phyloP scores from a whole-genome alignment of 208 protist species.

The Phytomonas serpens region DNA sequence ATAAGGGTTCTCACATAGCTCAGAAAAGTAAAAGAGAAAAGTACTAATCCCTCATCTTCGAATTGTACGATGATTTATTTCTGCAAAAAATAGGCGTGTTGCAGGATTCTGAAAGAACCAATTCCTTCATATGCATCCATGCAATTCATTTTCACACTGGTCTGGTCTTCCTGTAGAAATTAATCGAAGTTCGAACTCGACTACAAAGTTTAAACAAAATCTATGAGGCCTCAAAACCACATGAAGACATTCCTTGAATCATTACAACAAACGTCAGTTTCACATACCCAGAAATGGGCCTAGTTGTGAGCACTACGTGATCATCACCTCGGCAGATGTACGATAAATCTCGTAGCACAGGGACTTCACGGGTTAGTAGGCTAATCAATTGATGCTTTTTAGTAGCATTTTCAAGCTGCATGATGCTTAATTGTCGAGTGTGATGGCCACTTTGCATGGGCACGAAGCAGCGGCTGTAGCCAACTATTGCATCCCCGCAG shows the following conservation, averaged over 20 bases:
- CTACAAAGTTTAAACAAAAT: background rate
- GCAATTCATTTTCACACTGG: background rate
- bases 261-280: slow-evolving; percentile 60
- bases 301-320: slow-evolving; percentile 55
- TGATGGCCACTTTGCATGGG: slow-evolving; percentile 61
- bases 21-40: background rate
- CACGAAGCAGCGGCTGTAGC: slow-evolving; percentile 77
- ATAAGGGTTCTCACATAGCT: background rate
- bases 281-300: slow-evolving; percentile 50
- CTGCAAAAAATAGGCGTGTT: background rate
- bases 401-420: slow-evolving; percentile 69
- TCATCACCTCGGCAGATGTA: slow-evolving; percentile 79
- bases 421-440: slow-evolving; percentile 42
- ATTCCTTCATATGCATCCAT: background rate
- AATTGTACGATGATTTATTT: background rate
- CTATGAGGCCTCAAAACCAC: slow-evolving; percentile 41
- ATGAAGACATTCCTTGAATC: slow-evolving; percentile 61
- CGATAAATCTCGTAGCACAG: slow-evolving; percentile 65
- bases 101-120: background rate
- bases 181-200: background rate
- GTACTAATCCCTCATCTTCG: background rate
- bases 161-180: background rate
- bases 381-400: slow-evolving; percentile 49
- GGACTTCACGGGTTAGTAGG: slow-evolving; percentile 41
- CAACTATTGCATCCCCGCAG: slow-evolving; percentile 45